Evolutionary conservation across 371 early-diverging fungal genomes (phyloP).

Genomic region (Haplosporangium sp.): DNA sequence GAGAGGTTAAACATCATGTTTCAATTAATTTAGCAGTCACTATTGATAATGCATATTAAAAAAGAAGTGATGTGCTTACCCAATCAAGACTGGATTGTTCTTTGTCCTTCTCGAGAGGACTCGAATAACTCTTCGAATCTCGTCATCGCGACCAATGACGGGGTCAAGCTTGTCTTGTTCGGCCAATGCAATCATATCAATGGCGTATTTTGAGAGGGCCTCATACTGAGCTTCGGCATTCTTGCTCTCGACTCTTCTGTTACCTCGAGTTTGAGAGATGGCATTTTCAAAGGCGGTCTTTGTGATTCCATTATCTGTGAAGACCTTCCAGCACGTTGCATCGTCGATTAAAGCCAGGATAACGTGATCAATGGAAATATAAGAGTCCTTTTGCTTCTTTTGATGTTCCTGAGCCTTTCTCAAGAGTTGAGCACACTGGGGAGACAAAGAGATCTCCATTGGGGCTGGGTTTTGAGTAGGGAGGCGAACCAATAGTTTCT

Average conservation of each 20-base stretch:
- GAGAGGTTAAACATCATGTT: slow-evolving; percentile 26
- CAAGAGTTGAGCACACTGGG: slow-evolving; percentile 73
- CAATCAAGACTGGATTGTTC: slow-evolving; percentile 93
- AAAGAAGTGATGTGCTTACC: slow-evolving; percentile 63
- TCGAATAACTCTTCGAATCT: slow-evolving; percentile 86
- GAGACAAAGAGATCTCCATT: slow-evolving; percentile 71
- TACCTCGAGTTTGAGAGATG: slow-evolving; percentile 86
- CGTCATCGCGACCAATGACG: slow-evolving; percentile 90
- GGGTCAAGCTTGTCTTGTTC: slow-evolving; percentile 84
- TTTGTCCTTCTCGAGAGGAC: slow-evolving; percentile 89
- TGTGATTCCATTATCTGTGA: slow-evolving; percentile 78
- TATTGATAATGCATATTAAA: neutral
- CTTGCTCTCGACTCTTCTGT: slow-evolving; percentile 84
- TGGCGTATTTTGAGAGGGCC: slow-evolving; percentile 94
- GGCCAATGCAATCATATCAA: slow-evolving; percentile 87
- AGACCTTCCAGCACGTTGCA: slow-evolving; percentile 65
- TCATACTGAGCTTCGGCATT: slow-evolving; percentile 88
- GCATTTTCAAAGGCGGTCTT: slow-evolving; percentile 82
- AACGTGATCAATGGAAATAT: slow-evolving; percentile 89
- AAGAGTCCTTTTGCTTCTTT: slow-evolving; percentile 88
- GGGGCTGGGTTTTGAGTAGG: slow-evolving; percentile 93
- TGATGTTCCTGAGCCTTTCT: slow-evolving; percentile 78
- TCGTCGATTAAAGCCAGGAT: slow-evolving; percentile 85
- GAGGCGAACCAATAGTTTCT: slow-evolving; percentile 79
- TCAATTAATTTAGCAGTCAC: neutral